These are phyloP conservation scores for Taphrina confusa DNA, from an alignment of 1,139 yeast species.

Conservation along the genomic window DNA sequence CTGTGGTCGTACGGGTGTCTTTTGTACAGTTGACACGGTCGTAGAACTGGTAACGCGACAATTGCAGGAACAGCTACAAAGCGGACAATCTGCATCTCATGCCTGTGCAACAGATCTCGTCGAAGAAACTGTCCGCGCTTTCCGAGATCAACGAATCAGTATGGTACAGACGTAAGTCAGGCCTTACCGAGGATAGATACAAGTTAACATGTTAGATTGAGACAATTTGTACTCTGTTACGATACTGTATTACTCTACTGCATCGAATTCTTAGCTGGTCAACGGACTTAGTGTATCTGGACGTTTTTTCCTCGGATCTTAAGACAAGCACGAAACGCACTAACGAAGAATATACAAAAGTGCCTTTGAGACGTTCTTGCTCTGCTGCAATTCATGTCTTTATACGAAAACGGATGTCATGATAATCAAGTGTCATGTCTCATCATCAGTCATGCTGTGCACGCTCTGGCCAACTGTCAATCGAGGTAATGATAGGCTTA, in stretches of 20 bases:
- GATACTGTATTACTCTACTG: slow-evolving; percentile 51
- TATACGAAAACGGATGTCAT: too few species aligned
- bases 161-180: slow-evolving; percentile 68
- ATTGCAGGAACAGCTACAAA: slow-evolving; percentile 4
- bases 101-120: slow-evolving; percentile 54
- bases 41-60: slow-evolving; percentile 51
- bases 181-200: neutral
- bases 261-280: neutral
- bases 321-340: too few species aligned
- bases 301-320: too few species aligned
- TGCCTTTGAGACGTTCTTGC: too few species aligned
- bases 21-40: slow-evolving; percentile 71
- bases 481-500: too few species aligned
- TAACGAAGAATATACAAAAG: too few species aligned
- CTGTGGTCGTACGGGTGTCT: slow-evolving; percentile 88
- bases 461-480: too few species aligned
- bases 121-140: slow-evolving; percentile 57
- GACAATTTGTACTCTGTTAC: slow-evolving; percentile 73
- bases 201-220: slow-evolving; percentile 45
- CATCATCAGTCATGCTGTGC: too few species aligned
- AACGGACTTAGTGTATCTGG: too few species aligned
- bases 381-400: too few species aligned
- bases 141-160: slow-evolving; percentile 70
- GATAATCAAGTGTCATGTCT: too few species aligned
- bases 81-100: too few species aligned